Base-by-base conservation (phyloP, 805 yeast species). In the Spathaspora boniae region DNA sequence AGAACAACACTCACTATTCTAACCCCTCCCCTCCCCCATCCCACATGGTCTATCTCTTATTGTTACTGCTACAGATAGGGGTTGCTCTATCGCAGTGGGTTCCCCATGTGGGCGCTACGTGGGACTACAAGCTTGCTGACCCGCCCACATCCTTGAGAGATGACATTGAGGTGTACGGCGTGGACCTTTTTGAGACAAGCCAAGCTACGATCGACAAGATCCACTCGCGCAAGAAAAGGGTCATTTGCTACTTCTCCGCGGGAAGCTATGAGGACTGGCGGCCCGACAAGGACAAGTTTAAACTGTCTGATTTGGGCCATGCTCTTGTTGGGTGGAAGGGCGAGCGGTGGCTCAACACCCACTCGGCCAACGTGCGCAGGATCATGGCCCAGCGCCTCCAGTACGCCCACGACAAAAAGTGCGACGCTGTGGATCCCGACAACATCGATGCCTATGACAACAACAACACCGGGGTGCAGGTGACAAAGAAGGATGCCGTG, bases 361-460 rank as follows among this genome's bases (percentile, higher is more conserved):
- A 28, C 18, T 52, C 59, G 5, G 20, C 29, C 5, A 35, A 30
- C 9, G 54, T 56, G 7, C 29, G 54, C 8, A 20, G 19, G 9
- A 51, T 53, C 16, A 54, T 56, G 54, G 29, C 7, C 5, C 8
- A 33, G 8, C 33, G 61, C 16, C 40, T 56, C 16, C 33, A 48
- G 12, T 7, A 43, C 21, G 60, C 60, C 4, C 23, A 21, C 15
- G 26, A 29, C 16, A 53, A 53, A 32, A 35, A 35, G 8, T 56
- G 61, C 37, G 60, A 56, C 34, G 61, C 50, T 8, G 38, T 56
- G 6, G 62, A 56, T 35, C 60, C 61, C 4, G 58, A 54, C 32
- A 52, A 54, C 30, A 25, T 54, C 1, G 60, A 56, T 33, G 60
- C 53, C 4, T 56, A 54, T 38, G 53, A 46, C 20, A 52, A 55